Evolutionary conservation across 495 filamentous ascomycete species (phyloP), one percentile per base, ranked within the genome.

Genomic region (Daldinia concentrica): DNA sequence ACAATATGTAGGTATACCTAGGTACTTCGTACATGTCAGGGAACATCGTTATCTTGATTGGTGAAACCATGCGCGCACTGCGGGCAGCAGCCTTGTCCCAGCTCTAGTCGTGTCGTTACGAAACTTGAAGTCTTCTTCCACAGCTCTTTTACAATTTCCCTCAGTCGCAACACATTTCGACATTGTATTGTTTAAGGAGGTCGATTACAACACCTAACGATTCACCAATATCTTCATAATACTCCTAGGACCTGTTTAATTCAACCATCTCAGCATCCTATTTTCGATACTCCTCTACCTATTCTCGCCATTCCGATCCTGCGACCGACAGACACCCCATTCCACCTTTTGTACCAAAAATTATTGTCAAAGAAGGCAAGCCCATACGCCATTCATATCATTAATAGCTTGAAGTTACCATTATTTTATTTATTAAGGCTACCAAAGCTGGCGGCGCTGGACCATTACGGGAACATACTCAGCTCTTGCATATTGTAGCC

Each of bases 81-180:
- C 71, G 71, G 66, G 66, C 66, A 73, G 24, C 51, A 66, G 66
- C 71, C 71, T 73, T 73, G 71, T 66, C 57, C 60, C 57, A 73
- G 65, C 71, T 69, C 52, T 58, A 37, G 34, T 63, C 58, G 63
- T 66, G 61, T 59, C 62, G 26, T 61, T 51, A 50, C 60, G 14
- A 66, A 59, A 36, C 34, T 36, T 36, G 34, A 36, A 67, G 43
- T 72, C 64, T 54, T 73, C 61, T 69, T 66, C 63, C 41, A 22
- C 32, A 34, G 37, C 32, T 24, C 29, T 27, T 36, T 45, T 41
- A 52, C 71, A 58, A 39, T 29, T 57, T 32, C 54, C 27, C 52
- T 55, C 57, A 50, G 52, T 56, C 43, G 66, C 62, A 61, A 30
- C 50, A 58, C 27, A 45, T 39, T 34, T 39, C 27, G 14, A 22